Percentiles rank a stretch among this genome's conserved stretches.
phyloP scores from a whole-genome alignment of 371 early-diverging fungal species.

The Cokeromyces recurvatus region DNA sequence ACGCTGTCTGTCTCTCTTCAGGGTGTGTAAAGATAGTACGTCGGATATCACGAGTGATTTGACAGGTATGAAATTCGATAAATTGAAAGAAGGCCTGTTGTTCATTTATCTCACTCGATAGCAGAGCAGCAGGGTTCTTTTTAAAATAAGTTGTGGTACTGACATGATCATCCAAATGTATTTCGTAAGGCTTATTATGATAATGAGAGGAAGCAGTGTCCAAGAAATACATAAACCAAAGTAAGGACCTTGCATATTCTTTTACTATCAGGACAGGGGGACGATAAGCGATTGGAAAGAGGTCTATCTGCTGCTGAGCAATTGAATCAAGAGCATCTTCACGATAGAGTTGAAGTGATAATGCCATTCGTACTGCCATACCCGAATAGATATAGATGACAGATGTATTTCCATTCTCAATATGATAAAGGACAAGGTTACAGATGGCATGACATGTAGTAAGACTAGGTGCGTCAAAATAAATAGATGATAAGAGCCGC shows the following conservation, averaged over 20 bases:
- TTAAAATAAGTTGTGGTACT: constrained; percentile 24
- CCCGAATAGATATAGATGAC: constrained; percentile 41
- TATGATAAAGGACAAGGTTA: constrained; percentile 40
- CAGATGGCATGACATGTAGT: constrained; percentile 37
- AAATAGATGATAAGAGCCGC: constrained; percentile 26
- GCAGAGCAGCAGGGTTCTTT: neutral
- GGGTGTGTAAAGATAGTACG: constrained; percentile 34
- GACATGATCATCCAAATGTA: constrained; percentile 25
- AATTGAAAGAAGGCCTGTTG: constrained; percentile 31
- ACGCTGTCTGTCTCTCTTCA: constrained; percentile 22
- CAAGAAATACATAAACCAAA: constrained; percentile 42
- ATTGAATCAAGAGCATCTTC: constrained; percentile 24
- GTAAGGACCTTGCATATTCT: constrained; percentile 30
- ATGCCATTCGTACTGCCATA: constrained; percentile 43
- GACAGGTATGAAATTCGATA: constrained; percentile 33
- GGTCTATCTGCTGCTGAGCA: constrained; percentile 5
- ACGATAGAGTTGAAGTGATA: constrained; percentile 28
- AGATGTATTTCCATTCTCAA: constrained; percentile 41
- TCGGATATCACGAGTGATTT: constrained; percentile 42
- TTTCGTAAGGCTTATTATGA: constrained; percentile 42
- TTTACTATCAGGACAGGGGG: constrained; percentile 8
- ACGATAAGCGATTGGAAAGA: constrained; percentile 6
- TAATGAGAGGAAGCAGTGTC: constrained; percentile 44
- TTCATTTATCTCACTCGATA: constrained; percentile 3
- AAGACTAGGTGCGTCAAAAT: constrained; percentile 35